Evolutionary conservation across 2,329 filamentous ascomycete genomes (phyloP).

Genomic region (Monilinia aucupariae): DNA sequence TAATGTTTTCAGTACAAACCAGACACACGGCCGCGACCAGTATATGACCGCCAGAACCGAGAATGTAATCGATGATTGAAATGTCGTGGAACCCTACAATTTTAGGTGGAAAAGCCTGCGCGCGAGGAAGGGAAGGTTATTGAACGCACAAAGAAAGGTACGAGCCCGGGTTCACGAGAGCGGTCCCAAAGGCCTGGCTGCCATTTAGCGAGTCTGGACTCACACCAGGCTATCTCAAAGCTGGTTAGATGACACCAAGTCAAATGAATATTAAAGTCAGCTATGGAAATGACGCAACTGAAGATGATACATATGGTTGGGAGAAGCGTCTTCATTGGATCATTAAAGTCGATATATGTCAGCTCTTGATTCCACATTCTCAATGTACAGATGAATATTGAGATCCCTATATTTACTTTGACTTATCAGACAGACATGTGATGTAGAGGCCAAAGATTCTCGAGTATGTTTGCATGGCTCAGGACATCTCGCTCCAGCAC

Average conservation of each 20-base stretch:
- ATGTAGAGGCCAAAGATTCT: not conserved
- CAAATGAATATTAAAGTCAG: not conserved
- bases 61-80: not conserved
- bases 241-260: constrained; percentile 1
- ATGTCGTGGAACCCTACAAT: not conserved
- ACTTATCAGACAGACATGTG: not conserved
- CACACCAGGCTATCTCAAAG: not conserved
- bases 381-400: not conserved
- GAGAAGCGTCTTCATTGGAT: constrained; percentile 4
- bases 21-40: not conserved
- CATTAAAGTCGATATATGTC: constrained; percentile 5
- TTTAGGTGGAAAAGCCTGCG: not conserved
- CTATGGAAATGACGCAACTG: not conserved
- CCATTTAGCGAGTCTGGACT: not conserved
- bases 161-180: not conserved
- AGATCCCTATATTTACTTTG: not conserved
- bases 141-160: not conserved
- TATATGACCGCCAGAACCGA: constrained; percentile 2
- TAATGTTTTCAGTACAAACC: not conserved
- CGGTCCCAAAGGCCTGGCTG: not conserved
- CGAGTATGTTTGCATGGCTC: not conserved
- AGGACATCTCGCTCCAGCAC: not conserved
- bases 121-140: not conserved
- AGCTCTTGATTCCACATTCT: not conserved
- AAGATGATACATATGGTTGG: not conserved